Conservation (phyloP, 2,329 filamentous ascomycete species). For the Neofusicoccum ribis region DNA sequence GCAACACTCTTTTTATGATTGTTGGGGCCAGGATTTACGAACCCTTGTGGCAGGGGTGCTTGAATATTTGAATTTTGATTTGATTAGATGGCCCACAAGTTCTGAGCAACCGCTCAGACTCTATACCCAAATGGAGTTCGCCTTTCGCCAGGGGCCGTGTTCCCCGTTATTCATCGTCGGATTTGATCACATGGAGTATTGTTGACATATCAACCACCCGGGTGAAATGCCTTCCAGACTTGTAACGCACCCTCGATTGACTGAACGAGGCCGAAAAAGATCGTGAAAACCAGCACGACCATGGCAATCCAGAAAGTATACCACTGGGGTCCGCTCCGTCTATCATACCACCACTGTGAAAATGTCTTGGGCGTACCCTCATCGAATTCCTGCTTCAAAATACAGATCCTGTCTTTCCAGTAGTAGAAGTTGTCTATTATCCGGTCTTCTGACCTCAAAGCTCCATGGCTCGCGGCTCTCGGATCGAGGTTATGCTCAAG, state of each 20-base stretch:
- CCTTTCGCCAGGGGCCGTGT: background rate
- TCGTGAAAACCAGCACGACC: conserved; percentile 35
- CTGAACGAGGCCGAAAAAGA: conserved; percentile 47
- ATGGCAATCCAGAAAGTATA: conserved; percentile 51
- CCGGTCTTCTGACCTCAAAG: conserved; percentile 35
- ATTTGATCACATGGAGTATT: background rate
- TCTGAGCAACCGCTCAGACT: conserved; percentile 3
- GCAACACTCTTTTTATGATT: background rate
- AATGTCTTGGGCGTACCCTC: conserved; percentile 38
- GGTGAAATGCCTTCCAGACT: conserved; percentile 28
- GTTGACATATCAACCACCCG: background rate
- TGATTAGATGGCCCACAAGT: background rate
- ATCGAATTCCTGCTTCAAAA: conserved; percentile 46
- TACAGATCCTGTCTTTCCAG: conserved; percentile 47
- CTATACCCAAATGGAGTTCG: conserved; percentile 18
- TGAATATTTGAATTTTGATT: background rate
- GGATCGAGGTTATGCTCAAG: conserved; percentile 28
- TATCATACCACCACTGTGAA: conserved; percentile 47
- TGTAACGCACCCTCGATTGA: conserved; percentile 45
- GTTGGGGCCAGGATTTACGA: background rate
- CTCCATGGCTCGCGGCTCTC: conserved; percentile 29
- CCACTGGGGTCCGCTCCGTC: conserved; percentile 46
- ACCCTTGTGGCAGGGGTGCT: background rate
- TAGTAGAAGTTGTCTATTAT: conserved; percentile 35
- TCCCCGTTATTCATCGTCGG: background rate